Evolutionary conservation across 306 rosid genomes (phyloP), one percentile per base, ranked within the genome.

Genomic region (Trifolium subterraneum): DNA sequence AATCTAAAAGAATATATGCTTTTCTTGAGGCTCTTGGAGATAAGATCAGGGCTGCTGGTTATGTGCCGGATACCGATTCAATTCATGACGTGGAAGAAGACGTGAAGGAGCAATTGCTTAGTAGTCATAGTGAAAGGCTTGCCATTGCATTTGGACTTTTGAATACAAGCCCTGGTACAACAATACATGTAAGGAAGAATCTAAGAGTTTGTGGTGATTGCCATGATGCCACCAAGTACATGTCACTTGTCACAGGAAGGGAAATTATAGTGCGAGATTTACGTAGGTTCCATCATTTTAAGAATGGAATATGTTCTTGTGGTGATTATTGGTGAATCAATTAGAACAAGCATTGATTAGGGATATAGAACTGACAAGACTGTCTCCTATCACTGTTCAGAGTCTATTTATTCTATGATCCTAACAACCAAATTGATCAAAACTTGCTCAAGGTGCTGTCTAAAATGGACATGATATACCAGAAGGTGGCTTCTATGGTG

Each of bases 241-340:
- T 92, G 42, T 92, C 98, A 8, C 93, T 88, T 2, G 94, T 92
- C 58, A 88, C 91, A 0, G 89, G 92, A 38, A 77, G 98, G 54
- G 95, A 92, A 74, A 90, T 90, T 64, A 67, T 92, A 20, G 96
- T 90, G 52, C 89, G 93, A 6, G 98, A 93, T 63, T 86, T 93
- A 89, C 93, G 91, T 31, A 74, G 98, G 80, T 90, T 93, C 78
- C 98, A 93, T 80, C 98, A 89, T 84, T 93, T 93, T 79, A 93
- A 80, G 77, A 80, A 86, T 36, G 95, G 95, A 41, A 81, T 68
- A 6, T 90, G 96, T 80, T 90, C 98, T 65, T 90, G 98, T 71
- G 93, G 96, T 29, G 93, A 93, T 84, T 90, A 90, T 71, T 93
- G 98, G 98, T 88, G 82, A 89, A 77, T 45, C 55, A 23, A 39